These are phyloP conservation scores for Kodamaea neixiangensis DNA, from an alignment of 805 yeast species.

Conservation along the genomic window DNA sequence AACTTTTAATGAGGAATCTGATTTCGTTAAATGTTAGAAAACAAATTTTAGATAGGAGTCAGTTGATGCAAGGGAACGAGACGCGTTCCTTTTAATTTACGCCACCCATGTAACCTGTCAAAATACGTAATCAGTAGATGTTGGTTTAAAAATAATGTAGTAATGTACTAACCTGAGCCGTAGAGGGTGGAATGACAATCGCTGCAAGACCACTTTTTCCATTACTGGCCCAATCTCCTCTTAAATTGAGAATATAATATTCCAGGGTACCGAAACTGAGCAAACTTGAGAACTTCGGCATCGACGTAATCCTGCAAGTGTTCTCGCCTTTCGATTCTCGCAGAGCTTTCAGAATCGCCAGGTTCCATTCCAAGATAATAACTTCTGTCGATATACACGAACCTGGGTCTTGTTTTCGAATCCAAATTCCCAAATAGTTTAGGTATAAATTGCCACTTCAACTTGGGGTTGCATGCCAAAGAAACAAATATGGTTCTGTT, in stretches of 20 bases:
- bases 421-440: neutral
- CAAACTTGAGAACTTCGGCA: neutral
- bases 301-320: neutral
- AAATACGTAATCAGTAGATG: too few relatives aligned
- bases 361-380: neutral
- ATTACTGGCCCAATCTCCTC: too few relatives aligned
- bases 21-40: too few relatives aligned
- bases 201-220: too few relatives aligned
- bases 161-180: too few relatives aligned
- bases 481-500: neutral
- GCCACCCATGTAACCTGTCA: too few relatives aligned
- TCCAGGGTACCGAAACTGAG: neutral
- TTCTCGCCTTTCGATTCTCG: neutral
- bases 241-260: constrained; percentile 14
- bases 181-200: too few relatives aligned
- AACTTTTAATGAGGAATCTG: too few relatives aligned
- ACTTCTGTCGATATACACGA: neutral
- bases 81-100: too few relatives aligned
- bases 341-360: neutral
- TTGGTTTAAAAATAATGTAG: too few relatives aligned
- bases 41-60: too few relatives aligned
- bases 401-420: neutral
- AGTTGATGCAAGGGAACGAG: too few relatives aligned
- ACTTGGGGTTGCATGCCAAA: neutral
- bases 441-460: neutral